These are phyloP conservation scores for Pistacia vera DNA, from an alignment of 345 rosid genomes.

Conservation along the genomic window DNA sequence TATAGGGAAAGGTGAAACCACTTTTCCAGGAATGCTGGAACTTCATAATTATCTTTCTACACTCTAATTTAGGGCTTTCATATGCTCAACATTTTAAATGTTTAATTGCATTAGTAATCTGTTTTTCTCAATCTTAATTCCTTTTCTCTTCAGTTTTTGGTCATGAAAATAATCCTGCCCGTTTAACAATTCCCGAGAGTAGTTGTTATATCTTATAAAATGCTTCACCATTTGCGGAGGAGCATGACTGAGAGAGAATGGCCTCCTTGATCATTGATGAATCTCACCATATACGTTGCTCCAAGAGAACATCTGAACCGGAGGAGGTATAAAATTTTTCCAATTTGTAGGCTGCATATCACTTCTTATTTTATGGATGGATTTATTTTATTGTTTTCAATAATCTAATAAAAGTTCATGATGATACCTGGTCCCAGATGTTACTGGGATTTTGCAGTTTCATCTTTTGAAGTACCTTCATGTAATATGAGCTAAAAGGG, in stretches of 20 bases:
- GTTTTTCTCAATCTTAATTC: background rate
- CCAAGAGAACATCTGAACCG: conserved; percentile 69
- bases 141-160: conserved; percentile 70
- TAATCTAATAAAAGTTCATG: background rate
- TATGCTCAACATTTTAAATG: conserved; percentile 4
- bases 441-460: background rate
- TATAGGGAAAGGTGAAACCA: background rate
- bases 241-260: conserved; percentile 77
- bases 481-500: background rate
- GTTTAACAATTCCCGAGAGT: conserved; percentile 72
- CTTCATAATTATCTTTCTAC: background rate
- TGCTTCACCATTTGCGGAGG: conserved; percentile 78
- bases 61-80: background rate
- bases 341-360: conserved; percentile 1
- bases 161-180: conserved; percentile 73
- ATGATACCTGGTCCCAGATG: background rate
- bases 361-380: conserved; percentile 2
- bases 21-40: background rate
- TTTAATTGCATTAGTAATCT: background rate
- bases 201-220: conserved; percentile 87
- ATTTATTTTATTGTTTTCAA: conserved; percentile 1
- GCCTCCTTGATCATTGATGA: conserved; percentile 91
- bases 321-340: conserved; percentile 56
- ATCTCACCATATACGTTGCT: conserved; percentile 88
- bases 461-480: background rate